Percentiles rank a stretch among this genome's conserved stretches.
Conservation (phyloP, 2,329 filamentous ascomycete species). For the Fusarium begoniae region DNA sequence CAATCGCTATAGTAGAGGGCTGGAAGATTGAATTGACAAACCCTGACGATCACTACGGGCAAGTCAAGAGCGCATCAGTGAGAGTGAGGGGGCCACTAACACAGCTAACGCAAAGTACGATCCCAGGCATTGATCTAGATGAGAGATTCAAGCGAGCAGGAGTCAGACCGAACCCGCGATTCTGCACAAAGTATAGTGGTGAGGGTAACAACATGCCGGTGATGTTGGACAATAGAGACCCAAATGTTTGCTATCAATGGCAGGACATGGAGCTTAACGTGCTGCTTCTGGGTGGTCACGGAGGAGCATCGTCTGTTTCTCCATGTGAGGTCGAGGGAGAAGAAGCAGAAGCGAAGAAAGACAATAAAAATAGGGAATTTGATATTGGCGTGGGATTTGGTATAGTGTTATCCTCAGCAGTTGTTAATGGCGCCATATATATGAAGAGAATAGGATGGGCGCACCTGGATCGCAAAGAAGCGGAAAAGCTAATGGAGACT, state of each 20-base stretch:
- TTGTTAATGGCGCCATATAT: rapidly evolving
- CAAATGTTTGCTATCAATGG: neutral
- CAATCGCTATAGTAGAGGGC: rapidly evolving
- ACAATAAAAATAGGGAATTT: rapidly evolving
- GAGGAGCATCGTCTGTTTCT: rapidly evolving
- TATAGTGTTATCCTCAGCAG: rapidly evolving
- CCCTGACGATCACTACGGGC: neutral
- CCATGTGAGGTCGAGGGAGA: rapidly evolving
- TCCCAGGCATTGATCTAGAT: rapidly evolving
- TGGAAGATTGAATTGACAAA: rapidly evolving
- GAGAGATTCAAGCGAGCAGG: neutral
- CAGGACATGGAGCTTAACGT: rapidly evolving
- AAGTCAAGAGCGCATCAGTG: neutral
- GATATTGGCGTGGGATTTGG: rapidly evolving
- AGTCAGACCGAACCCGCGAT: rapidly evolving
- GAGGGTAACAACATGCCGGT: rapidly evolving
- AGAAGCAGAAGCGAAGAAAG: neutral
- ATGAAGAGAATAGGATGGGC: neutral
- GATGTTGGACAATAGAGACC: rapidly evolving
- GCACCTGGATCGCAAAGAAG: rapidly evolving
- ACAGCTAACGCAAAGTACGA: rapidly evolving
- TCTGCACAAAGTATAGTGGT: neutral
- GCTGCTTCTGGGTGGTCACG: neutral
- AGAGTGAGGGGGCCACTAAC: rapidly evolving
- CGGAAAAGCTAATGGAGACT: rapidly evolving